Conservation (phyloP, 2,329 filamentous ascomycete species). For the Coniochaeta hoffmannii region DNA sequence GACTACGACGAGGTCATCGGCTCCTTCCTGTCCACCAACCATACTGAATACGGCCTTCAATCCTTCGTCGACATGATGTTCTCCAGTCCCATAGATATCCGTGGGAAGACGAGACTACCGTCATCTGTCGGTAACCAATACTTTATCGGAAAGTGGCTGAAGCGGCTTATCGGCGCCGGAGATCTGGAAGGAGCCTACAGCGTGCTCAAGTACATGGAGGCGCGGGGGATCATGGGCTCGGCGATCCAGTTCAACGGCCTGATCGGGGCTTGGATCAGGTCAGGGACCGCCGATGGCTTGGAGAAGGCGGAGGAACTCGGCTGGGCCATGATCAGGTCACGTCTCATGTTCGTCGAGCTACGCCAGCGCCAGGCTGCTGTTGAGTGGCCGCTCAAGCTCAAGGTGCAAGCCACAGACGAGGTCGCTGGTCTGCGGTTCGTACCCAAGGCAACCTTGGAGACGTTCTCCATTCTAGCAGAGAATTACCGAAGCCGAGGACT, state of each 20-base stretch:
- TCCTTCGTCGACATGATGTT: slow-evolving; percentile 90
- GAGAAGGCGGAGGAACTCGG: slow-evolving; percentile 60
- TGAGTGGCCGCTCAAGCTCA: slow-evolving; percentile 14
- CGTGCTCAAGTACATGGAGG: slow-evolving; percentile 70
- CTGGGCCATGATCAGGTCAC: slow-evolving; percentile 69
- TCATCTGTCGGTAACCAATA: slow-evolving; percentile 60
- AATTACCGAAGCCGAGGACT: slow-evolving; percentile 60
- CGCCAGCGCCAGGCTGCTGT: slow-evolving; percentile 26
- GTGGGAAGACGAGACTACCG: slow-evolving; percentile 34
- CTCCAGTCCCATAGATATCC: slow-evolving; percentile 43
- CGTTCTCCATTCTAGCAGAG: slow-evolving; percentile 67
- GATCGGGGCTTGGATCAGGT: slow-evolving; percentile 69
- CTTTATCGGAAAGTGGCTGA: slow-evolving; percentile 84
- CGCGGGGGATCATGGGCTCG: slow-evolving; percentile 58
- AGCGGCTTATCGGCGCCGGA: slow-evolving; percentile 67
- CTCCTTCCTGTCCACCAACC: slow-evolving; percentile 59
- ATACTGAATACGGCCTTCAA: slow-evolving; percentile 60
- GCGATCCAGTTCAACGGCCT: slow-evolving; percentile 76
- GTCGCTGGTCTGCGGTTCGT: slow-evolving; percentile 24
- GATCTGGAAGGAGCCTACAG: slow-evolving; percentile 63
- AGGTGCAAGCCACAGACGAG: slow-evolving; percentile 10
- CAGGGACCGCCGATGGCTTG: slow-evolving; percentile 44
- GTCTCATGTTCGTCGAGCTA: slow-evolving; percentile 54
- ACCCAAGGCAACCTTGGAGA: slow-evolving; percentile 64
- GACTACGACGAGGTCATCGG: slow-evolving; percentile 73